These are phyloP conservation scores for Metarhizium album DNA, from an alignment of 2,329 filamentous ascomycete species.

Conservation along the genomic window DNA sequence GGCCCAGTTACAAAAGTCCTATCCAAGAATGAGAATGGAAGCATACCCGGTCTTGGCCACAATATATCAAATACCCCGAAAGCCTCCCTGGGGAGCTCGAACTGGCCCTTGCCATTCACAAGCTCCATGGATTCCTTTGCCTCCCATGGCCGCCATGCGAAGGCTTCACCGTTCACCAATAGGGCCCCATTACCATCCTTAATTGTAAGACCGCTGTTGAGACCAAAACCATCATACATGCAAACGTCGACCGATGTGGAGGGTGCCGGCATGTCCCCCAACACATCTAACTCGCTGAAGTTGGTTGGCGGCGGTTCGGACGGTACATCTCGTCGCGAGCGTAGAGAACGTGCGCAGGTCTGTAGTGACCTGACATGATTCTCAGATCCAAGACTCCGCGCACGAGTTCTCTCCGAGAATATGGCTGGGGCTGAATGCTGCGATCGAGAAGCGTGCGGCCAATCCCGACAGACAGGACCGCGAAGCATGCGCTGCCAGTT, in stretches of 20 bases:
- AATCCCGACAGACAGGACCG: neutral
- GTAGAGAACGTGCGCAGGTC: slow-evolving; percentile 5
- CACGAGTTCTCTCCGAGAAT: neutral
- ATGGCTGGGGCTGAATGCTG: neutral
- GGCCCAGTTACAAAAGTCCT: neutral
- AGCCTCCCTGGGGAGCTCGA: slow-evolving; percentile 58
- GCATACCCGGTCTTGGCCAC: slow-evolving; percentile 80
- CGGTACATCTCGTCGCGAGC: slow-evolving; percentile 14
- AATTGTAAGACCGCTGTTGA: slow-evolving; percentile 71
- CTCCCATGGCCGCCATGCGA: slow-evolving; percentile 78
- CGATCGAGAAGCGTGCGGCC: neutral
- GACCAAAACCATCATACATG: slow-evolving; percentile 69
- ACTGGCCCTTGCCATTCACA: slow-evolving; percentile 68
- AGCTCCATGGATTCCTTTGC: slow-evolving; percentile 36
- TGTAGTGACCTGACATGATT: slow-evolving; percentile 9
- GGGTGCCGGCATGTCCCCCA: slow-evolving; percentile 63
- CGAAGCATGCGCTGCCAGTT: neutral
- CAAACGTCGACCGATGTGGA: slow-evolving; percentile 78
- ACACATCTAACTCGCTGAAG: slow-evolving; percentile 67
- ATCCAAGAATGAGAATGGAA: neutral
- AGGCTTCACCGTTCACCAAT: slow-evolving; percentile 77
- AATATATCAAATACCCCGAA: slow-evolving; percentile 69
- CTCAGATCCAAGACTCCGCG: neutral
- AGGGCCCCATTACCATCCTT: slow-evolving; percentile 60
- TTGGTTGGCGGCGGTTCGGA: slow-evolving; percentile 38